These are phyloP conservation scores for Metarhizium robertsii DNA, from an alignment of 2,329 filamentous ascomycete species.

Conservation along the genomic window DNA sequence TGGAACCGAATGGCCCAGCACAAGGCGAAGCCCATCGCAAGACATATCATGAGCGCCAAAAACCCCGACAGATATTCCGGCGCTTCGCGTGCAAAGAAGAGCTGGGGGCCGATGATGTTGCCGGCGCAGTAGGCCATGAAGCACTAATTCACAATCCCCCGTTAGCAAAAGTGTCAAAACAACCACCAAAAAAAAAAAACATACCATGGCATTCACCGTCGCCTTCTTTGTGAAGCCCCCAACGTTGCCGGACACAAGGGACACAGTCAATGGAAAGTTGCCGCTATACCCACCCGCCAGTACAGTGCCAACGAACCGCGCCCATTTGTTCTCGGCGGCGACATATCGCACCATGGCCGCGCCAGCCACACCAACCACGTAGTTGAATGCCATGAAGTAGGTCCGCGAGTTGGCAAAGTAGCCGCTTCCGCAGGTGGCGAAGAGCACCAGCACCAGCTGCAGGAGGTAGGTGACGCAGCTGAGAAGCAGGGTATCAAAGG, in stretches of 20 bases:
- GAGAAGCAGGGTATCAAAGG: constrained; percentile 13
- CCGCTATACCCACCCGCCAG: constrained; percentile 48
- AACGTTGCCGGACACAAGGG: constrained; percentile 48
- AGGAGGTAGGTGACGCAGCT: constrained; percentile 11
- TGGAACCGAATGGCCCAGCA: constrained; percentile 38
- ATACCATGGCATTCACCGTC: constrained; percentile 41
- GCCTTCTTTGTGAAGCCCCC: constrained; percentile 56
- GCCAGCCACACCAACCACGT: constrained; percentile 12
- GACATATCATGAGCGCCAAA: constrained; percentile 51
- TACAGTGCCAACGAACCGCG: constrained; percentile 17
- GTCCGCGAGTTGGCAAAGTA: constrained; percentile 16
- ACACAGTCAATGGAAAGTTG: constrained; percentile 35
- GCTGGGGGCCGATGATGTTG: constrained; percentile 52
- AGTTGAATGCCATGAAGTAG: constrained; percentile 16
- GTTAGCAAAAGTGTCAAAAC: no score
- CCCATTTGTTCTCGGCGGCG: constrained; percentile 10
- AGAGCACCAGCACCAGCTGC: constrained; percentile 15
- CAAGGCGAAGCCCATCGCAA: constrained; percentile 36
- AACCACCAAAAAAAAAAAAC: constrained; percentile 13
- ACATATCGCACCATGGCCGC: constrained; percentile 15
- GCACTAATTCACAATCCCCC: constrained; percentile 13
- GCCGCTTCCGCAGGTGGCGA: constrained; percentile 13
- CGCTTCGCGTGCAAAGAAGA: constrained; percentile 46
- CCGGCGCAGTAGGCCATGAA: constrained; percentile 52
- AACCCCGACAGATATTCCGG: constrained; percentile 55